phyloP scores from a whole-genome alignment of 176 grass and related monocot species.

The Pontederia crassipes region DNA sequence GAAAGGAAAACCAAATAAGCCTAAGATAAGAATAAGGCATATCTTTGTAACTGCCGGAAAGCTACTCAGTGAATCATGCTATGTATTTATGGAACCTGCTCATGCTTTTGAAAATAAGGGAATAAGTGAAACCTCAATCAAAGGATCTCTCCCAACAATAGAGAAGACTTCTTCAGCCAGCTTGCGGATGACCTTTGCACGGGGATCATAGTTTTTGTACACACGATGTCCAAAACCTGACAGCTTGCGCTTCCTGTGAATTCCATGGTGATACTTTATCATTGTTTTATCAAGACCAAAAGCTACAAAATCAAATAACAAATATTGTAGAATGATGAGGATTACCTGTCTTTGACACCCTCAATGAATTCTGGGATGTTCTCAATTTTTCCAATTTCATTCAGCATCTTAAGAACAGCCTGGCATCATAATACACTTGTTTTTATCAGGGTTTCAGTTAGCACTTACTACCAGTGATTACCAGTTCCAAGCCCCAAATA shows the following conservation, averaged over 20 bases:
- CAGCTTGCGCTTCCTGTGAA: slow-evolving; percentile 83
- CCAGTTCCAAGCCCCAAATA: no score
- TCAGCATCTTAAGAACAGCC: slow-evolving; percentile 98
- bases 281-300: slow-evolving; percentile 1
- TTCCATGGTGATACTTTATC: slow-evolving; percentile 6
- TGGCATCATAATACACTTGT: slow-evolving; percentile 18
- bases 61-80: no score
- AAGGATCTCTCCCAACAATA: slow-evolving; percentile 85
- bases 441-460: no score
- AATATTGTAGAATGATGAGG: not conserved
- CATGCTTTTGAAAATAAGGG: not conserved
- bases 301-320: not conserved
- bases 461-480: no score
- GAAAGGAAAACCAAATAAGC: no score
- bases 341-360: slow-evolving; percentile 93
- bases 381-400: slow-evolving; percentile 78
- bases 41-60: no score
- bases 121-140: slow-evolving; percentile 61
- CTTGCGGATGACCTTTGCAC: slow-evolving; percentile 89
- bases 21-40: no score
- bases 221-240: slow-evolving; percentile 94
- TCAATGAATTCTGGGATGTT: slow-evolving; percentile 94
- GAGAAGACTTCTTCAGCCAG: slow-evolving; percentile 96
- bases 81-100: no score
- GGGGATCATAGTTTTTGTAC: slow-evolving; percentile 96